Evolutionary conservation across 805 yeast species (phyloP), one percentile per base, ranked within the genome.

Genomic region (Cyberlindnera meyerae): DNA sequence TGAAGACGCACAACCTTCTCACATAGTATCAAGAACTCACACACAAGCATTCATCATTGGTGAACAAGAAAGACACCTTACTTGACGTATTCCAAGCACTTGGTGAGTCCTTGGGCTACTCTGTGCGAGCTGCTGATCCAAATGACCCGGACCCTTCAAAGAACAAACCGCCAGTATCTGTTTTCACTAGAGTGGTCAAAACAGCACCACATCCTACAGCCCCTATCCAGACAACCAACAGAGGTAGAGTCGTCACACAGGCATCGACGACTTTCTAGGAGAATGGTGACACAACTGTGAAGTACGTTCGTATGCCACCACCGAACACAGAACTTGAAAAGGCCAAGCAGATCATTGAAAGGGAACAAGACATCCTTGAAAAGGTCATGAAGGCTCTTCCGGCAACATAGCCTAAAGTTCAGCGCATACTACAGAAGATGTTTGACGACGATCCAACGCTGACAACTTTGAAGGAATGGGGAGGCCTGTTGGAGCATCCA

Each of bases 21-120:
- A 15, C 40, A 6, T 24, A 36, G 25, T 40, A 36, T 21, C 40
- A 36, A 12, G n/a, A 29, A 17, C 22, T 33, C 17, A 40, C 44
- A 13, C 40, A 40, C 15, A 31, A 36, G 30, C 29, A 40, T 24
- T 16, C 18, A 3, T n/a, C 31, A 2, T 28, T 40, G 11, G 13
- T 22, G 4, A 29, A 30, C 15, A 40, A 40, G 31, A 40, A 33
- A 24, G 16, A 28, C 17, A 36, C 38, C 8, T 21, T 40, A 13
- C 31, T 40, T 3, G 40, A 40, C 15, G 33, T 36, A 2, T 14
- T 40, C 24, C 27, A 29, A 16, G 11, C 17, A 24, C 22, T 33
- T 13, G 31, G 26, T 6, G 31, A 27, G 24, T 13, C 15, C 14
- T 15, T 12, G 9, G n/a, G 14, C 3, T 9, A 8, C 6, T 6